phyloP scores from a whole-genome alignment of 352 stramenopile species.

The Phytopythium oedochilum region DNA sequence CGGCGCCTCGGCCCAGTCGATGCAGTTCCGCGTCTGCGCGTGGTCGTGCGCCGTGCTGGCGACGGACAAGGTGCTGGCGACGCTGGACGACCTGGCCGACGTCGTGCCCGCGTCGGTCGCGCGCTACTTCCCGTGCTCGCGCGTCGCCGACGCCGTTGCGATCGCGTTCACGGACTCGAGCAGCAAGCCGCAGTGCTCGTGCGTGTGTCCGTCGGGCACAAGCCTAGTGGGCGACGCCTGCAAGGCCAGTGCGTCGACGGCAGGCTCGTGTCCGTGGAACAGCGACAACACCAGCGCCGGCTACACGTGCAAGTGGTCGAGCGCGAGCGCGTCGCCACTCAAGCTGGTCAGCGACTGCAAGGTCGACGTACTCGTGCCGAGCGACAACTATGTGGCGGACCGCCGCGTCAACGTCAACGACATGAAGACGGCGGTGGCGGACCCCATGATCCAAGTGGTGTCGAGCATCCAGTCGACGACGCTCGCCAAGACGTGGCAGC shows the following conservation, averaged over 20 bases:
- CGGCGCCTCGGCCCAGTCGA: not conserved
- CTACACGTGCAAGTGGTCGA: not conserved
- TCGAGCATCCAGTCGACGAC: conserved; percentile 13
- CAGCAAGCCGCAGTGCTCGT: not conserved
- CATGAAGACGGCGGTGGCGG: not conserved
- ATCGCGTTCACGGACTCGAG: not conserved
- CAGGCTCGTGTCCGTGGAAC: not conserved
- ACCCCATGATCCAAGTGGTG: conserved; percentile 13
- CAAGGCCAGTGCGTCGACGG: not conserved
- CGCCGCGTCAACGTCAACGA: conserved; percentile 20
- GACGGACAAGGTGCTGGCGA: not conserved
- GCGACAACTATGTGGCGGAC: conserved; percentile 52
- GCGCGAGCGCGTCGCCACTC: not conserved
- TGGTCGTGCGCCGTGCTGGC: not conserved
- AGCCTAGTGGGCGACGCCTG: not conserved
- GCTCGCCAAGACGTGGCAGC: conserved; percentile 16
- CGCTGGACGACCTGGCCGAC: not conserved
- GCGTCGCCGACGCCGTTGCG: not conserved
- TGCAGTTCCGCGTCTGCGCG: not conserved
- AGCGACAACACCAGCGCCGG: not conserved
- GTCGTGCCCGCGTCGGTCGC: not conserved
- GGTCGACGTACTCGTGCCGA: conserved; percentile 27
- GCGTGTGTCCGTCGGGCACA: not conserved
- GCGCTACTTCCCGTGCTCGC: not conserved
- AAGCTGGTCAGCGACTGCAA: not conserved